Percentiles rank a stretch among this genome's conserved stretches.
These are phyloP conservation scores for Penicillium fuscoglaucum DNA, from an alignment of 2,329 filamentous ascomycete species.

Conservation along the genomic window DNA sequence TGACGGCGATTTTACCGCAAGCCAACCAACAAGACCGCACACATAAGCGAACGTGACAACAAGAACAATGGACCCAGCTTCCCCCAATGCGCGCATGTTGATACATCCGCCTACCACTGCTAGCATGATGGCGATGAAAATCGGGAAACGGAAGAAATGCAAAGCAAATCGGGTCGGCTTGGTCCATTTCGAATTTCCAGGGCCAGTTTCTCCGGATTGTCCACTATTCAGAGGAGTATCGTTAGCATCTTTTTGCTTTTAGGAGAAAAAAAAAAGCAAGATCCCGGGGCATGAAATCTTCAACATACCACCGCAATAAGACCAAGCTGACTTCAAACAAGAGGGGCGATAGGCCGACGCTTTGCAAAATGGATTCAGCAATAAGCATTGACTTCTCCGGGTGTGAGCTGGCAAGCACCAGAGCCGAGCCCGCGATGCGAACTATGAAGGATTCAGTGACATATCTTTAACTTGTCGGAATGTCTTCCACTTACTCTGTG, in stretches of 20 bases:
- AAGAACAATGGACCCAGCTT: constrained; percentile 25
- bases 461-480: neutral
- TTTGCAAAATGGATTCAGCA: constrained; percentile 24
- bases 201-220: constrained; percentile 28
- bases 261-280: neutral
- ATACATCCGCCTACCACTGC: constrained; percentile 24
- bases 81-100: constrained; percentile 16
- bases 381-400: constrained; percentile 23
- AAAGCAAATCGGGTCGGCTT: constrained; percentile 23
- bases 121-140: constrained; percentile 25
- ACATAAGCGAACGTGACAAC: constrained; percentile 26
- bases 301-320: constrained; percentile 27
- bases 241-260: neutral
- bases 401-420: constrained; percentile 23
- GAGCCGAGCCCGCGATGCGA: constrained; percentile 27
- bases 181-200: constrained; percentile 28
- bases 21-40: constrained; percentile 23
- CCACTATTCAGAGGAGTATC: constrained; percentile 18
- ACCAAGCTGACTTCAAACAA: constrained; percentile 33
- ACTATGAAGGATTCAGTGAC: constrained; percentile 15
- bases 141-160: constrained; percentile 30
- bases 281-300: neutral
- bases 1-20: constrained; percentile 20
- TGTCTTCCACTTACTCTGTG: constrained; percentile 26
- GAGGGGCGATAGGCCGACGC: constrained; percentile 32